These are phyloP conservation scores for Sarocladium kiliense DNA, from an alignment of 2,329 filamentous ascomycete species.

Conservation along the genomic window DNA sequence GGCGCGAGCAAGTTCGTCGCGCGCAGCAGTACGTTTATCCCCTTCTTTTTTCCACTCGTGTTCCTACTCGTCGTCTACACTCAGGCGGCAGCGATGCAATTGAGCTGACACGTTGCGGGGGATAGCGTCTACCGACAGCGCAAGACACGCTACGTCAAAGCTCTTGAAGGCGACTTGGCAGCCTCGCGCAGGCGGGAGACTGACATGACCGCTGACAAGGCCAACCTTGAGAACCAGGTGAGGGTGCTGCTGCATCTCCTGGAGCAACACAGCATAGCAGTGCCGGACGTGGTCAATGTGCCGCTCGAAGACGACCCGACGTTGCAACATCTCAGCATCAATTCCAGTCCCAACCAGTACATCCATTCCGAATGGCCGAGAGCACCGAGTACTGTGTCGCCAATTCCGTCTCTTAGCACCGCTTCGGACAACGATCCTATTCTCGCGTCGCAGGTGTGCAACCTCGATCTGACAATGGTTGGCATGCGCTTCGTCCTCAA, in stretches of 20 bases:
- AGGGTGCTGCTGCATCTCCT: slow-evolving; percentile 1
- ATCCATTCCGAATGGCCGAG: neutral
- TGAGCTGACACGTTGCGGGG: no score
- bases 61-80: neutral
- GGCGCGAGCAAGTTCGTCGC: slow-evolving; percentile 6
- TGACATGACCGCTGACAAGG: neutral
- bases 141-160: slow-evolving; percentile 7
- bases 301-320: neutral
- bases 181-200: slow-evolving; percentile 3
- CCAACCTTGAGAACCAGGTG: neutral
- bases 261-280: neutral
- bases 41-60: neutral
- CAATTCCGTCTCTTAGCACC: neutral
- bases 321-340: neutral
- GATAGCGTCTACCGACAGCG: slow-evolving; percentile 5
- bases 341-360: neutral
- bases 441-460: neutral
- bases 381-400: neutral
- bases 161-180: slow-evolving; percentile 5
- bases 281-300: neutral
- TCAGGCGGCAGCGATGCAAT: no score
- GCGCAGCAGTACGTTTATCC: slow-evolving; percentile 4
- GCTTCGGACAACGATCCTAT: neutral
- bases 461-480: slow-evolving; percentile 2
- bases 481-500: slow-evolving; percentile 8